Conservation (phyloP, 2,329 filamentous ascomycete species). For the Diaporthe vexans region DNA sequence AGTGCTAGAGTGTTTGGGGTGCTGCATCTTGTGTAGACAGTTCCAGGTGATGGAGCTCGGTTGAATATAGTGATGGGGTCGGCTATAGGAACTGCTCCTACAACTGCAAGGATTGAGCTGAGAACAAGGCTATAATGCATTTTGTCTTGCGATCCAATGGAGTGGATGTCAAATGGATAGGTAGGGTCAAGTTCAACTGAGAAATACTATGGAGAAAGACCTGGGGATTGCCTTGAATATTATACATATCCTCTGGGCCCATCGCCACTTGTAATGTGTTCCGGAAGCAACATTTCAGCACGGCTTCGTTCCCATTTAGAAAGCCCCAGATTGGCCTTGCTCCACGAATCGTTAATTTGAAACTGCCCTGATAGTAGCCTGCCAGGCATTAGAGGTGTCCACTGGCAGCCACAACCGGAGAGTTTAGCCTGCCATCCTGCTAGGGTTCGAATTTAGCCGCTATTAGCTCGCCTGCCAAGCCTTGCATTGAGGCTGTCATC, state of each 20-base stretch:
- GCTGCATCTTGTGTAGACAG: slow-evolving; percentile 61
- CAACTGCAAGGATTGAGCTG: slow-evolving; percentile 22
- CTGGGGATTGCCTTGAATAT: neutral
- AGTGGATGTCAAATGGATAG: neutral
- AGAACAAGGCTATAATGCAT: slow-evolving; percentile 21
- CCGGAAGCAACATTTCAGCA: neutral
- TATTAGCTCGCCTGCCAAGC: neutral
- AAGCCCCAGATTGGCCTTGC: slow-evolving; percentile 1
- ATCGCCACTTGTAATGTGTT: neutral
- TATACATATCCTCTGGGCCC: neutral
- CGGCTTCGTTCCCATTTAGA: neutral
- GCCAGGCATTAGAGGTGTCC: neutral
- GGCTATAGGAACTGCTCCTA: neutral
- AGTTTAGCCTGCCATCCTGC: slow-evolving; percentile 1
- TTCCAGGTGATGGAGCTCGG: slow-evolving; percentile 56
- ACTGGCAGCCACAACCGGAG: neutral
- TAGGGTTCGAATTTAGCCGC: slow-evolving; percentile 16
- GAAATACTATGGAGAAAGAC: neutral
- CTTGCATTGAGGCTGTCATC: neutral
- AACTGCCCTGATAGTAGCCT: neutral
- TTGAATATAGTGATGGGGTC: slow-evolving; percentile 57
- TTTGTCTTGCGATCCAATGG: neutral
- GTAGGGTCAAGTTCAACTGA: no score
- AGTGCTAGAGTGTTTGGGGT: slow-evolving; percentile 62
- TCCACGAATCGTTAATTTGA: slow-evolving; percentile 21